phyloP scores from a whole-genome alignment of 140 eudicot genomes.

The Artemisia princeps region DNA sequence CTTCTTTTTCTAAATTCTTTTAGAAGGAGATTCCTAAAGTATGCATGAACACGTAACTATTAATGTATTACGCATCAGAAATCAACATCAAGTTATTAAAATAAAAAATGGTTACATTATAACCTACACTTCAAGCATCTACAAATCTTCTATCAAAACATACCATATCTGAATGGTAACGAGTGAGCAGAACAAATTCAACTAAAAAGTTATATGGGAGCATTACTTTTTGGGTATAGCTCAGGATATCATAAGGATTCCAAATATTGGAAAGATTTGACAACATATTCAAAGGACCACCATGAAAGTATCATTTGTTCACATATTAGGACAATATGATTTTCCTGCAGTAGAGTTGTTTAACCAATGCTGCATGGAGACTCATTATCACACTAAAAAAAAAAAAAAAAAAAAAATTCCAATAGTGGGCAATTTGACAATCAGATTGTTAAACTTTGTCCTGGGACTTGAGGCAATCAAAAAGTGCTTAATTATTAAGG shows the following conservation, averaged over 20 bases:
- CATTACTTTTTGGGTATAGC: constrained; percentile 16
- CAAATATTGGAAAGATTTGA: constrained; percentile 26
- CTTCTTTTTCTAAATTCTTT: constrained; percentile 20
- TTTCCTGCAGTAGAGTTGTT: neutral
- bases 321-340: neutral
- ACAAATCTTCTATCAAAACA: neutral
- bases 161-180: neutral
- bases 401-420: neutral
- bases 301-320: constrained; percentile 15
- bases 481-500: neutral
- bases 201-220: neutral
- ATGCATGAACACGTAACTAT: constrained; percentile 10
- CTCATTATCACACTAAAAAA: neutral
- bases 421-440: neutral
- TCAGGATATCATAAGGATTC: constrained; percentile 31
- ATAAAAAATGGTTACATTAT: constrained; percentile 18
- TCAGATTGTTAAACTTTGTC: too few species aligned
- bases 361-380: neutral
- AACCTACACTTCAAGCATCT: neutral
- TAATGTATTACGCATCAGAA: constrained; percentile 14
- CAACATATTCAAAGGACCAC: constrained; percentile 24
- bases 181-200: constrained; percentile 12
- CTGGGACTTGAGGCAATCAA: neutral
- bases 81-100: constrained; percentile 22
- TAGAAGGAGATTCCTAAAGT: constrained; percentile 4